A percentile compares a stretch with the other conserved stretches of the same genome.
These are phyloP conservation scores for Ceratocystis lukuohia DNA, from an alignment of 2,329 filamentous ascomycete species.

Conservation along the genomic window DNA sequence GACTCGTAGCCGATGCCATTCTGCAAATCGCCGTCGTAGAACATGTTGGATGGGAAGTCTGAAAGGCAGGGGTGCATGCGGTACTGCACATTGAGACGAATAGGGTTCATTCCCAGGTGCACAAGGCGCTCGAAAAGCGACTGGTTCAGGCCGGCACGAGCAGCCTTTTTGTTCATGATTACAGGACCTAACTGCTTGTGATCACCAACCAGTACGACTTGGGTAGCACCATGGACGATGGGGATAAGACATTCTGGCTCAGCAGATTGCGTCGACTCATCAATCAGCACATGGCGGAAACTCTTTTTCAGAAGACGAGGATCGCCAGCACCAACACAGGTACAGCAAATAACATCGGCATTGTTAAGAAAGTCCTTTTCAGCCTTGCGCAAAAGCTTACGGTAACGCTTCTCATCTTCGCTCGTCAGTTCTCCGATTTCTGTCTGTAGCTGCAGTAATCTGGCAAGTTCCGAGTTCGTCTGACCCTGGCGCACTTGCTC, in stretches of 20 bases:
- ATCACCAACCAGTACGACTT: constrained; percentile 95
- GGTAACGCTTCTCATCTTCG: constrained; percentile 97
- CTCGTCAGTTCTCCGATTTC: constrained; percentile 85
- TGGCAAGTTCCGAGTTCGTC: constrained; percentile 83
- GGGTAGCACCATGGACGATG: constrained; percentile 90
- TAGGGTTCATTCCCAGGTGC: constrained; percentile 77
- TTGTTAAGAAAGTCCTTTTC: constrained; percentile 92
- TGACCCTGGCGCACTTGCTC: constrained; percentile 97
- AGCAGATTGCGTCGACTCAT: constrained; percentile 95
- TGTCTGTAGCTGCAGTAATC: constrained; percentile 82
- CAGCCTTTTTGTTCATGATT: constrained; percentile 99
- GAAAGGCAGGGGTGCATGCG: constrained; percentile 98
- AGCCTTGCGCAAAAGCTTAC: constrained; percentile 82
- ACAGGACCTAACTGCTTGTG: constrained; percentile 96
- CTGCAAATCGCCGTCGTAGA: constrained; percentile 93
- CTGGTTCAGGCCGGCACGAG: constrained; percentile 92
- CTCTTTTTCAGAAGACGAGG: constrained; percentile 93
- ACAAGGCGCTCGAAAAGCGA: constrained; percentile 97
- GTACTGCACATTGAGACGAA: constrained; percentile 91
- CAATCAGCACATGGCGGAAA: constrained; percentile 93
- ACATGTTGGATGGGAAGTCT: constrained; percentile 98
- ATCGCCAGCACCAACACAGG: constrained; percentile 92
- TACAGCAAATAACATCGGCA: constrained; percentile 97
- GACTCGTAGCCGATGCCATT: constrained; percentile 89
- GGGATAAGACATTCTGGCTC: constrained; percentile 99